Evolutionary conservation across 1,284 basidiomycete genomes (phyloP), one percentile per base, ranked within the genome.

Genomic region (Sanghuangporus baumii): DNA sequence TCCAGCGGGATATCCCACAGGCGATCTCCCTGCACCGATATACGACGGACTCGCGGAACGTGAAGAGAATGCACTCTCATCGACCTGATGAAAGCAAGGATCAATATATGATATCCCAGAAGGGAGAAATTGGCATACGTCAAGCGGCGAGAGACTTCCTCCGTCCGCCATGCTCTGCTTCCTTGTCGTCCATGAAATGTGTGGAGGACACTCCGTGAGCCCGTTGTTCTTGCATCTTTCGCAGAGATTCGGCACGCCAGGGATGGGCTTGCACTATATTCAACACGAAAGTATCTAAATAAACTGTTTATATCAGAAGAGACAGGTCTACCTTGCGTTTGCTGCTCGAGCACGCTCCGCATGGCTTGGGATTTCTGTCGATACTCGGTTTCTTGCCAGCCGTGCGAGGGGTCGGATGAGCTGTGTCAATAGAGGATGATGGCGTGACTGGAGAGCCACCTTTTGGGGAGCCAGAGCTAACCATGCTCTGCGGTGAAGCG

Each of bases 171-270:
- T 18, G 31, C 56, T 62, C 37, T 46, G 43, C 40, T 55, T 57
- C 9, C 61, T 55, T n/a, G 14, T 40, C 37, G 61, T 36, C 62
- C 62, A 63, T 50, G 57, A 59, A 16, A 60, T 59, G 36, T 60
- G 62, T 48, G 62, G 62, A 36, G 62, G 57, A 20, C 62, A 63
- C 46, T 59, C 62, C 8, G 36, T 12, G 11, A 59, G 46, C 6
- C 62, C 62, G 36, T 60, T 50, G 36, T 48, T 56, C 52, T 50
- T 63, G 57, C 62, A 63, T 23, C 62, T 50, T 18, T 63, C 57
- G 52, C 62, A 63, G 23, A 63, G 52, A 18, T 55, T 50, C 36
- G 62, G 62, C 26, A 56, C 38, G 12, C 40, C 52, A 6, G 62
- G 54, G 16, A 63, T 59, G 7, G 56, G n/a, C 41, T 63, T 63